Percentiles rank a stretch among this genome's conserved stretches.
phyloP scores from a whole-genome alignment of 352 stramenopile species.

The Globisporangium sylvaticum region DNA sequence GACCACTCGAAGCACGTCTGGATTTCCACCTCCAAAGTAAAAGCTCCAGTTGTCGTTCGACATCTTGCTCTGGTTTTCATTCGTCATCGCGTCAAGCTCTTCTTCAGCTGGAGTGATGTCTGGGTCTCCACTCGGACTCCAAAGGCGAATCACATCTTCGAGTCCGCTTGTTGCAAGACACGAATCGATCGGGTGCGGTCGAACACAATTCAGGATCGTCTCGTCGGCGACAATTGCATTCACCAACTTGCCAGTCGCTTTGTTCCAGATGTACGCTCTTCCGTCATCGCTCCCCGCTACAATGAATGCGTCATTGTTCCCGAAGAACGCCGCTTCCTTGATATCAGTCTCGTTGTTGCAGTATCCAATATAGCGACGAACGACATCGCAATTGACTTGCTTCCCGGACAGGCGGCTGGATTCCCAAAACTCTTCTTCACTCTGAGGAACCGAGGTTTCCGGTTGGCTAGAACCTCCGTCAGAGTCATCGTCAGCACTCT shows the following conservation, averaged over 20 bases:
- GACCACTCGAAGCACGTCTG: slow-evolving; percentile 65
- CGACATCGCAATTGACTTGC: slow-evolving; percentile 56
- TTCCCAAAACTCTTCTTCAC: slow-evolving; percentile 47
- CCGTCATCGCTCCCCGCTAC: slow-evolving; percentile 87
- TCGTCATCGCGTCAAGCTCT: slow-evolving; percentile 50
- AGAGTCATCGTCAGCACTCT: slow-evolving; percentile 2
- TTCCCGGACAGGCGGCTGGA: slow-evolving; percentile 31
- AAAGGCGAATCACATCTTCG: slow-evolving; percentile 78
- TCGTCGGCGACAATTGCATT: slow-evolving; percentile 80
- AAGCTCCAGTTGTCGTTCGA: slow-evolving; percentile 34
- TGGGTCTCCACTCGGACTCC: slow-evolving; percentile 49
- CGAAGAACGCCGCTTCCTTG: slow-evolving; percentile 88
- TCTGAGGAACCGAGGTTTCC: background rate
- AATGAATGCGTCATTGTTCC: slow-evolving; percentile 81
- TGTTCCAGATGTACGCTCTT: slow-evolving; percentile 84
- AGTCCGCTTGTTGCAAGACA: slow-evolving; percentile 83
- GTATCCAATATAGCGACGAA: slow-evolving; percentile 80
- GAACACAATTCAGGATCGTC: slow-evolving; percentile 89
- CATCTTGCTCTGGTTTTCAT: slow-evolving; percentile 70
- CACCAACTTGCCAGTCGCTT: slow-evolving; percentile 69
- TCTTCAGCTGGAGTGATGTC: slow-evolving; percentile 38
- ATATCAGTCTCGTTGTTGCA: slow-evolving; percentile 90
- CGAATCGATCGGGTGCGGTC: slow-evolving; percentile 69
- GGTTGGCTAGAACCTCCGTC: background rate
- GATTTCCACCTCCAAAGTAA: slow-evolving; percentile 38